Base-by-base conservation (phyloP, 2,329 filamentous ascomycete species). In the Hortaea werneckii region DNA sequence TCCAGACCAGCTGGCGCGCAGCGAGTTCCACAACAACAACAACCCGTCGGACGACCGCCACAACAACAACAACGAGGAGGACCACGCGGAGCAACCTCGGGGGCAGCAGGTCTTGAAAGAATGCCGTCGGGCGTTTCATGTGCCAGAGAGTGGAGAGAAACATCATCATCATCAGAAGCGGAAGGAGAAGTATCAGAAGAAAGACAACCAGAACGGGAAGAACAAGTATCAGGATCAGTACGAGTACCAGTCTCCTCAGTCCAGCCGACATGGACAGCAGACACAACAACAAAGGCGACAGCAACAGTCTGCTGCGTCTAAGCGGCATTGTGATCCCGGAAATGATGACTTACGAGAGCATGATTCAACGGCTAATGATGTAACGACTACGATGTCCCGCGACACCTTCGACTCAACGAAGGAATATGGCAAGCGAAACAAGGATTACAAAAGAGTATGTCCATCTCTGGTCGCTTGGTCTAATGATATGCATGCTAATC, bases 121-220 rank as follows among this genome's bases (percentile, higher is more conserved):
- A 28, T 47, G 49, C 53, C 51, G 54, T 52, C 41, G 50, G 52
- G 57, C 50, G 53, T 60, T 59, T 58, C 56, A 59, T 42, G 51
- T 45, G 44, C 46, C 50, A 49, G 48, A 57, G 50, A 55, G 54
- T 61, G 50, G 45, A 52, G 57, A 59, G 58, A 65, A 65, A 62
- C 58, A 65, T 52, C 54, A 61, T 51, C 52, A 56, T 38, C 46
- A 58, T 53, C 58, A 62, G 55, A 58, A 59, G 44, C 44, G 45
- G 53, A 54, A 55, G 46, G 47, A 52, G 51, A 56, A 54, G 49
- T 58, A 52, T 41, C 45, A 52, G 45, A 50, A 55, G 49, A 46
- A 60, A 35, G 13, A 37, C 26, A 30, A 13, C 20, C 37, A 54
- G 48, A 60, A 49, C 40, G 48, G 51, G 41, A 46, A 54, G 47